These are phyloP conservation scores for Rhinocladiella similis DNA, from an alignment of 2,329 filamentous ascomycete species.

Conservation along the genomic window DNA sequence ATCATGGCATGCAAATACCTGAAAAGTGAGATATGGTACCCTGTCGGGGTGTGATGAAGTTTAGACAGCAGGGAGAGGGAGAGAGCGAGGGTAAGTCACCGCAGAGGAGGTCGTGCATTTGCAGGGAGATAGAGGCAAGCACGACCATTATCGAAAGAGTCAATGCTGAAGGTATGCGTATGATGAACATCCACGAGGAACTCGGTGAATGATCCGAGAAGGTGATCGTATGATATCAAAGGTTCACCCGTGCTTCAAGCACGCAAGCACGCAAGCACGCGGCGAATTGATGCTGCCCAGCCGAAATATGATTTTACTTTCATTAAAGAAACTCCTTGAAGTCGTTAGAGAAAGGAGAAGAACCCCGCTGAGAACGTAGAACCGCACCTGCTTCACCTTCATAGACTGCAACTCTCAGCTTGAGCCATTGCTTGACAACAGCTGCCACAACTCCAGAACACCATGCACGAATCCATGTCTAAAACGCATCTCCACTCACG, in stretches of 20 bases:
- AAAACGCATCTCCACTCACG: conserved; percentile 30
- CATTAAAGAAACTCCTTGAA: background rate
- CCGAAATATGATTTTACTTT: background rate
- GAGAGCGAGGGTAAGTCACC: background rate
- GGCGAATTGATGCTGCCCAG: background rate
- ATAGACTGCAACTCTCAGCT: too few relatives aligned
- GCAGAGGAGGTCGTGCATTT: background rate
- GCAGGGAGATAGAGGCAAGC: background rate
- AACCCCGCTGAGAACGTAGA: too few relatives aligned
- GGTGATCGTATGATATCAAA: background rate
- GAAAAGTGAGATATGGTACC: background rate
- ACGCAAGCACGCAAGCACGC: background rate
- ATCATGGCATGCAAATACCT: conserved; percentile 8
- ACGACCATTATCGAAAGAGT: too few relatives aligned
- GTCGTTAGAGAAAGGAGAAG: too few relatives aligned
- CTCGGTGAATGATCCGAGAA: background rate
- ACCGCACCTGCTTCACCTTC: too few relatives aligned
- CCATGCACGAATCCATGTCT: background rate
- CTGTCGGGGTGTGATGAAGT: background rate
- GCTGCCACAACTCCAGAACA: too few relatives aligned
- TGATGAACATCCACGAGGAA: too few relatives aligned
- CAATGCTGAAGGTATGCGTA: too few relatives aligned
- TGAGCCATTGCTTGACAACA: too few relatives aligned
- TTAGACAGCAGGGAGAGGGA: background rate
- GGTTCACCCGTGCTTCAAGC: background rate